Base-by-base conservation (phyloP, 306 rosid species). In the Cucumis hystrix region DNA sequence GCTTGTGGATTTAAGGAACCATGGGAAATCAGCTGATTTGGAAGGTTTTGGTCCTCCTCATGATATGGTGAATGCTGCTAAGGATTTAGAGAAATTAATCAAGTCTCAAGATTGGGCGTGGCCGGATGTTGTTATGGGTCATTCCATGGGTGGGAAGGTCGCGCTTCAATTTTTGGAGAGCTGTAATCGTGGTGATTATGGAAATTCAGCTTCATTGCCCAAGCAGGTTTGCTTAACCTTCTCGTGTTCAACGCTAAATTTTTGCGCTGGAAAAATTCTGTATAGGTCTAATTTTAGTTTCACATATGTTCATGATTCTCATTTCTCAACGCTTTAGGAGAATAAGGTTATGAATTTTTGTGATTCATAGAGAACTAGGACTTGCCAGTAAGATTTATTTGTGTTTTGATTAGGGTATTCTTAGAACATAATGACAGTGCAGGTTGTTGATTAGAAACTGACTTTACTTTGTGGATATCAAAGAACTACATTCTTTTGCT, bases 41-140 rank as follows among this genome's bases (percentile, higher is more conserved):
- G 85, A 89, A 60, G 84, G 85, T 16, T 68, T 88, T 11, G 72
- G 77, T 74, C 93, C 96, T 54, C 96, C 97, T 71, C 96, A 92
- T 79, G 81, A 88, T 72, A 49, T 92, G 89, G 90, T 78, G 49
- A 90, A 80, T 79, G 77, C 93, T 62, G 96, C 98, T 11, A 89
- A 87, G 55, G 99, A 95, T 82, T 82, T 92, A 86, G 96, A 91
- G 7, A 74, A 90, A 84, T 88, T 95, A 79, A 85, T 95, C 0
- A 76, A 88, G 66, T 82, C 84, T 73, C 85, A 77, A 80, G 92
- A 89, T 30, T 95, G 98, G 98, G 39, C 67, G 54, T 95, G 97
- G 97, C 98, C 98, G 4, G 97, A 95, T 79, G 93, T 92, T 84
- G 96, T 94, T 78, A 60, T 94, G 14, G 98, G 97, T 0, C 97